Percentiles rank a stretch among this genome's conserved stretches.
phyloP scores from a whole-genome alignment of 2,329 filamentous ascomycete species.

The Rosellinia necatrix region DNA sequence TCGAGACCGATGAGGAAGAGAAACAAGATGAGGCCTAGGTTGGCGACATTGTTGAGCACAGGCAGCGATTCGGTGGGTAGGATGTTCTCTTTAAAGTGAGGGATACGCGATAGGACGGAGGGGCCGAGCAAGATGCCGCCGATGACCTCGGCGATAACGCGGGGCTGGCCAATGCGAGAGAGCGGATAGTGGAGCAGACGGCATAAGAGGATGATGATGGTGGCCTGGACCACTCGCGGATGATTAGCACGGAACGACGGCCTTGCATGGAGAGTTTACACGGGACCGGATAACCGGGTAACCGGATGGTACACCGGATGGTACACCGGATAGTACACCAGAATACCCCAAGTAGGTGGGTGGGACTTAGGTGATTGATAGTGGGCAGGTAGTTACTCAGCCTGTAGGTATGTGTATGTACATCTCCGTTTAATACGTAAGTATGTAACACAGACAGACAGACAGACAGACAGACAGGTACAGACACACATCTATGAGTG shows the following conservation, averaged over 20 bases:
- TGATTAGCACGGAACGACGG: conserved; percentile 11
- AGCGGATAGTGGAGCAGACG: conserved; percentile 73
- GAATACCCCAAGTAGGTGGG: too few species aligned
- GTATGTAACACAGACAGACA: too few species aligned
- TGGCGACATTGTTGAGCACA: conserved; percentile 70
- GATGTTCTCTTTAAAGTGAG: conserved; percentile 68
- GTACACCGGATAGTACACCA: too few species aligned
- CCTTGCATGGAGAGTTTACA: neutral
- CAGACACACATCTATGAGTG: too few species aligned
- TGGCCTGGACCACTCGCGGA: conserved; percentile 53
- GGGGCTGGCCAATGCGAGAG: conserved; percentile 71
- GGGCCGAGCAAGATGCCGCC: conserved; percentile 76
- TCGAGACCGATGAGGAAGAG: conserved; percentile 77
- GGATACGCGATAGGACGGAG: conserved; percentile 74
- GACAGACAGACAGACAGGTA: too few species aligned
- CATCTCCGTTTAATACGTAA: too few species aligned
- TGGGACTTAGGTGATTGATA: too few species aligned
- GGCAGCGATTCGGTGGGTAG: conserved; percentile 71
- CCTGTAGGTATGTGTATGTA: too few species aligned
- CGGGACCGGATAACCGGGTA: neutral
- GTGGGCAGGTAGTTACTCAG: too few species aligned
- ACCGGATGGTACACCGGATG: too few species aligned
- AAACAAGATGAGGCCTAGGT: conserved; percentile 73
- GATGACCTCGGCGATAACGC: conserved; percentile 79
- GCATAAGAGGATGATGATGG: conserved; percentile 75